These are phyloP conservation scores for Neolentinus lepideus DNA, from an alignment of 1,284 basidiomycete species.

Conservation along the genomic window DNA sequence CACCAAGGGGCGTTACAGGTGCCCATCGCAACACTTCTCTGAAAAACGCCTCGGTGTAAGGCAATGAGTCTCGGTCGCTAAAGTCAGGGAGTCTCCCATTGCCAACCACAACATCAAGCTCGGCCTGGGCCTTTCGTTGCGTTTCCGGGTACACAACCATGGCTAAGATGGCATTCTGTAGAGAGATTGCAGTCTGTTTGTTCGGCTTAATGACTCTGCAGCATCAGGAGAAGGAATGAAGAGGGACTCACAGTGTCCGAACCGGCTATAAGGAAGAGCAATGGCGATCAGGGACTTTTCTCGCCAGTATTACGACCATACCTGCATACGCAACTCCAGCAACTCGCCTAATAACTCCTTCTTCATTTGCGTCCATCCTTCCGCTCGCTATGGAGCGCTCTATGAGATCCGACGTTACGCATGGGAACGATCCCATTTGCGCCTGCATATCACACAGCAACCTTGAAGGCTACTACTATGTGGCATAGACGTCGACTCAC, in stretches of 20 bases:
- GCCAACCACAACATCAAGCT: not conserved
- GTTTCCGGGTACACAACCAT: not conserved
- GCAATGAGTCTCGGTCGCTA: not conserved
- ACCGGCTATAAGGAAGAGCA: not conserved
- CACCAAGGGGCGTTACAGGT: not conserved
- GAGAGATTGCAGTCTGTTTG: not conserved
- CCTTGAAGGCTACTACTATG: not conserved
- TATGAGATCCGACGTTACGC: not conserved
- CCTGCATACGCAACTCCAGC: not conserved
- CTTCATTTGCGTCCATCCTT: not conserved
- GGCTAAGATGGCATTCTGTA: not conserved
- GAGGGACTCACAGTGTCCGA: not conserved
- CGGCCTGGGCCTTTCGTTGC: not conserved
- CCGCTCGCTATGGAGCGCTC: not conserved
- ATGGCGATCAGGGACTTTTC: not conserved
- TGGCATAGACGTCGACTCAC: not conserved
- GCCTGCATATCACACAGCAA: not conserved
- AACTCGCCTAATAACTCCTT: not conserved
- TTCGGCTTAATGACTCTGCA: not conserved
- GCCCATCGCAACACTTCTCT: not conserved
- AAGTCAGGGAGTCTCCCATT: not conserved
- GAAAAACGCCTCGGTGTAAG: not conserved
- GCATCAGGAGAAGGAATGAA: not conserved
- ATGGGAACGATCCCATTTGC: not conserved
- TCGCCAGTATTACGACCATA: not conserved